Conservation (phyloP, 2,329 filamentous ascomycete genomes). For the Fusarium humuli region DNA sequence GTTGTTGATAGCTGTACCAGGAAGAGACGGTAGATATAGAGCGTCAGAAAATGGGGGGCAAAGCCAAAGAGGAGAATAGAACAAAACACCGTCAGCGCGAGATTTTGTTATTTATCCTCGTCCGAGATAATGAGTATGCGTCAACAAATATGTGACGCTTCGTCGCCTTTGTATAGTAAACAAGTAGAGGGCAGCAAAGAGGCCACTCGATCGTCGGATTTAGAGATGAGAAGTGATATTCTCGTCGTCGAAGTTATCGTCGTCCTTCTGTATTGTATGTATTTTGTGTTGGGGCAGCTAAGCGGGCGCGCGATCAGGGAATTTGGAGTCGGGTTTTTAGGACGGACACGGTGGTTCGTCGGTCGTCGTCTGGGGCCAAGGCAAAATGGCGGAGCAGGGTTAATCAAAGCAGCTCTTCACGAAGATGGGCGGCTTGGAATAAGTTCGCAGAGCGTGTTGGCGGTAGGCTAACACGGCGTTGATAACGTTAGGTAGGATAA, state of each 20-base stretch:
- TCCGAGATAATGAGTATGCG: constrained; percentile 31
- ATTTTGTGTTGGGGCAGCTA: constrained; percentile 44
- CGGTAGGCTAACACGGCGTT: constrained; percentile 43
- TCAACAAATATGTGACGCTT: constrained; percentile 41
- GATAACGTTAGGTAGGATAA: constrained; percentile 6
- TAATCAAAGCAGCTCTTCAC: constrained; percentile 32
- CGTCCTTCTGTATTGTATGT: constrained; percentile 14
- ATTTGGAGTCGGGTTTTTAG: constrained; percentile 40
- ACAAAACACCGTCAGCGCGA: constrained; percentile 44
- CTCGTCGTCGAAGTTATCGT: constrained; percentile 28
- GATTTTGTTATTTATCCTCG: constrained; percentile 38
- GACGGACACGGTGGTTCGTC: constrained; percentile 43
- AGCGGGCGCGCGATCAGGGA: constrained; percentile 44
- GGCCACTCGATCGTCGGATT: constrained; percentile 19
- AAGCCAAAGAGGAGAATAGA: constrained; percentile 29
- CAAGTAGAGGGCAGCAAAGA: constrained; percentile 7
- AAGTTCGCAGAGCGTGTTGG: constrained; percentile 42
- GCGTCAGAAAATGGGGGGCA: constrained; percentile 42
- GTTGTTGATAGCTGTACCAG: constrained; percentile 45
- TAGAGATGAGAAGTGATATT: constrained; percentile 20
- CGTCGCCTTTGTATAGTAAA: constrained; percentile 37
- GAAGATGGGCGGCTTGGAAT: constrained; percentile 26
- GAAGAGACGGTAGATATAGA: constrained; percentile 42
- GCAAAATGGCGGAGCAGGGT: constrained; percentile 30
- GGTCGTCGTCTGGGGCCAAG: constrained; percentile 38